phyloP scores from a whole-genome alignment of 306 rosid species.

The Gynostemma pentaphyllum region DNA sequence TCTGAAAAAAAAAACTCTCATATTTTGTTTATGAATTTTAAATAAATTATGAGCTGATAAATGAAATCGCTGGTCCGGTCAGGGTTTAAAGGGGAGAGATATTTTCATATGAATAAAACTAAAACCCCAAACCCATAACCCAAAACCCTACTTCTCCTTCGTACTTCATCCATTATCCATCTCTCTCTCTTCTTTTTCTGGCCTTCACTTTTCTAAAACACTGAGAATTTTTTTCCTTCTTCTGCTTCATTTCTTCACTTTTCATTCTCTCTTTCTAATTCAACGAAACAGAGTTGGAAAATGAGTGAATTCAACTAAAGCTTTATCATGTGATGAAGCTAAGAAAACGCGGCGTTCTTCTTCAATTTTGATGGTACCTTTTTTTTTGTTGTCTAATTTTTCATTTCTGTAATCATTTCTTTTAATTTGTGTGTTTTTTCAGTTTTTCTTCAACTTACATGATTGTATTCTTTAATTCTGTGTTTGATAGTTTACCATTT shows the following conservation, averaged over 20 bases:
- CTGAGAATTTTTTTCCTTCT: neutral
- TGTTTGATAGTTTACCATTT: neutral
- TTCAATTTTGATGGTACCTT: neutral
- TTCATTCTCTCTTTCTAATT: neutral
- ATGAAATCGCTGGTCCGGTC: neutral
- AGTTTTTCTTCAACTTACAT: neutral
- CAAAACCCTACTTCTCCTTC: conserved; percentile 24
- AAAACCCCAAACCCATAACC: no score
- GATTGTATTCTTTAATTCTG: neutral
- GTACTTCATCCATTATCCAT: neutral
- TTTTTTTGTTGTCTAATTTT: no score
- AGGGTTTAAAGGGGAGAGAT: neutral
- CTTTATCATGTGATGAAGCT: neutral
- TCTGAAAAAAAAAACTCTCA: no score
- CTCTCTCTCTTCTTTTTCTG: neutral
- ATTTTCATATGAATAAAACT: conserved; percentile 12
- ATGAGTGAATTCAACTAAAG: neutral
- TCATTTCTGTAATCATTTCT: neutral
- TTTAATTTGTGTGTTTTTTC: neutral
- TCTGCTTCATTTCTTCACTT: neutral
- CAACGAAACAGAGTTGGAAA: neutral
- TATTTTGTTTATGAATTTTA: no score
- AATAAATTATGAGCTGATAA: no score
- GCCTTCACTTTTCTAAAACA: neutral
- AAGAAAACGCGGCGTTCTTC: neutral